phyloP scores from a whole-genome alignment of 2,329 filamentous ascomycete genomes.

The Trichoderma cornu-damae region DNA sequence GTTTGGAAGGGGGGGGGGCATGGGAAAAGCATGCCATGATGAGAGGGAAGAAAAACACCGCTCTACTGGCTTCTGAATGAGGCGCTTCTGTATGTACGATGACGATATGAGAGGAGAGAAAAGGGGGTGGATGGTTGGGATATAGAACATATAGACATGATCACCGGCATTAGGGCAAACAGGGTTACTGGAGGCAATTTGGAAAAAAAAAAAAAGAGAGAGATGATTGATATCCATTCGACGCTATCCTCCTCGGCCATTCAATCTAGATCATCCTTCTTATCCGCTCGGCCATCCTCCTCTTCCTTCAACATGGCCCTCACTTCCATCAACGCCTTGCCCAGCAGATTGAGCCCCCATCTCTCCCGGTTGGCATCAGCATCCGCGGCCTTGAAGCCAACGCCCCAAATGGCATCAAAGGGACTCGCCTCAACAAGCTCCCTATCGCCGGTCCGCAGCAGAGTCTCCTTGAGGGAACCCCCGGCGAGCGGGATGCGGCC shows the following conservation, averaged over 20 bases:
- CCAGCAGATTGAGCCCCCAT: slow-evolving; percentile 63
- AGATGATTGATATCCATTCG: background rate
- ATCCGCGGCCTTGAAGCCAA: slow-evolving; percentile 52
- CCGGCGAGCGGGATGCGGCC: slow-evolving; percentile 27
- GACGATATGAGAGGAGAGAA: slow-evolving; percentile 1
- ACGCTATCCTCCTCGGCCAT: background rate
- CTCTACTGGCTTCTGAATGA: slow-evolving; percentile 28
- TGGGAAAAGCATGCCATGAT: slow-evolving; percentile 26
- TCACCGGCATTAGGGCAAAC: slow-evolving; percentile 13
- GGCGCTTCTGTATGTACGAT: slow-evolving; percentile 17
- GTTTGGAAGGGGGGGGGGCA: no score
- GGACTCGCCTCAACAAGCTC: slow-evolving; percentile 60
- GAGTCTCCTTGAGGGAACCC: slow-evolving; percentile 39
- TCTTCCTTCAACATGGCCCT: slow-evolving; percentile 43
- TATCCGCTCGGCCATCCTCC: slow-evolving; percentile 23
- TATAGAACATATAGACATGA: slow-evolving; percentile 22
- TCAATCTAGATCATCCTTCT: slow-evolving; percentile 25
- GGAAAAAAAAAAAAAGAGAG: no score
- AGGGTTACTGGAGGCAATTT: background rate
- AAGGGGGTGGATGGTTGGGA: slow-evolving; percentile 17
- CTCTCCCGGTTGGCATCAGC: slow-evolving; percentile 42
- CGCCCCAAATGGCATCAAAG: slow-evolving; percentile 59
- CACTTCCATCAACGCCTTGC: slow-evolving; percentile 56
- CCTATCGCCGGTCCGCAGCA: slow-evolving; percentile 55
- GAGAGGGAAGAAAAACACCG: slow-evolving; percentile 32